These are phyloP conservation scores for Claviceps maximensis DNA, from an alignment of 2,329 filamentous ascomycete genomes.

Conservation along the genomic window DNA sequence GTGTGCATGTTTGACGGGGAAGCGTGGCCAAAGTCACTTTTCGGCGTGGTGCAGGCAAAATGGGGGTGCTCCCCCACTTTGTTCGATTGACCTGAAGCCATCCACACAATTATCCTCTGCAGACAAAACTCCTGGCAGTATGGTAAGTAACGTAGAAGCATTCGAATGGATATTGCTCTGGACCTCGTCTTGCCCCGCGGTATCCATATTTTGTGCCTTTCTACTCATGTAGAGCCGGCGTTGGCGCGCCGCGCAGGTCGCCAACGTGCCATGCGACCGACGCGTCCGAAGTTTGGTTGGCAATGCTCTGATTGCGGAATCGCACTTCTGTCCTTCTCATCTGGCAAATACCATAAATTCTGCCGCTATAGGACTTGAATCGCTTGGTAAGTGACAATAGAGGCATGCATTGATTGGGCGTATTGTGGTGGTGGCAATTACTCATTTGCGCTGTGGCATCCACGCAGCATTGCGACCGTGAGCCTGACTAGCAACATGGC, in stretches of 20 bases:
- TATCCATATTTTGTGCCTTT: too few species aligned
- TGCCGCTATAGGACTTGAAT: too few species aligned
- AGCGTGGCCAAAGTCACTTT: slow-evolving; percentile 16
- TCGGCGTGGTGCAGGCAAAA: background rate
- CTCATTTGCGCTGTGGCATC: background rate
- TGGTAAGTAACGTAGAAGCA: background rate
- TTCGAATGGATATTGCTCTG: background rate
- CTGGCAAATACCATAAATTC: background rate
- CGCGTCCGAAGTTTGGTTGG: background rate
- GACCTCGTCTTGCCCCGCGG: background rate
- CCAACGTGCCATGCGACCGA: background rate
- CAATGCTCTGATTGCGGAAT: background rate
- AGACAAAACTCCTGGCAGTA: background rate
- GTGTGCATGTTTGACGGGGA: slow-evolving; percentile 7
- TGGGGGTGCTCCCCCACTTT: background rate
- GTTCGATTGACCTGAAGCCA: slow-evolving; percentile 17
- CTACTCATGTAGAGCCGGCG: background rate
- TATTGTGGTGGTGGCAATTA: background rate
- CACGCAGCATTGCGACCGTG: background rate
- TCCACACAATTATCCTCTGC: slow-evolving; percentile 10
- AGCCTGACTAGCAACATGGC: background rate
- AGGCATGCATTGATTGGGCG: background rate
- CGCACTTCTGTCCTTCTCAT: background rate
- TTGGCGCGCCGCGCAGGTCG: background rate
- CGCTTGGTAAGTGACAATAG: too few species aligned